phyloP scores from a whole-genome alignment of 148 eudicot genomes.

The Arctostaphylos glauca region DNA sequence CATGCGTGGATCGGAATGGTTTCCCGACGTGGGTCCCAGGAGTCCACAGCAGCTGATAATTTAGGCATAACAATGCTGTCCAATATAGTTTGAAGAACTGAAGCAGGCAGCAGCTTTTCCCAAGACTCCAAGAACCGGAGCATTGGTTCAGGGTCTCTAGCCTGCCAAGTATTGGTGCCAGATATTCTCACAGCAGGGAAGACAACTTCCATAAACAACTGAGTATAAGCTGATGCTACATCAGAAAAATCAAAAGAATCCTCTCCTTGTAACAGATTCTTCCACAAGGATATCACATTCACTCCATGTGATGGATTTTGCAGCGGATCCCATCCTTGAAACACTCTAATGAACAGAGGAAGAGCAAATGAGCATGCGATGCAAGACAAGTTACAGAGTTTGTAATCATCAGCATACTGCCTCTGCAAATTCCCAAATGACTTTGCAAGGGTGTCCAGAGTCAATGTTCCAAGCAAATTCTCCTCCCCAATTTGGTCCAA shows the following conservation, averaged over 20 bases:
- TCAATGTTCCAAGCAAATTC: slow-evolving; percentile 51
- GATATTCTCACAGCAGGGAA: slow-evolving; percentile 89
- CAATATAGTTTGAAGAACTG: slow-evolving; percentile 56
- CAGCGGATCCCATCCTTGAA: slow-evolving; percentile 94
- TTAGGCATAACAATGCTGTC: slow-evolving; percentile 77
- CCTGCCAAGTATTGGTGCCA: slow-evolving; percentile 84
- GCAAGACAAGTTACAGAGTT: slow-evolving; percentile 63
- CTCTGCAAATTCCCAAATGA: slow-evolving; percentile 53
- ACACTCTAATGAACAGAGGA: slow-evolving; percentile 71
- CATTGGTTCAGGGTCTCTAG: slow-evolving; percentile 91
- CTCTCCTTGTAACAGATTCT: slow-evolving; percentile 66
- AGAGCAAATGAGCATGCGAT: slow-evolving; percentile 76
- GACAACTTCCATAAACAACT: slow-evolving; percentile 76
- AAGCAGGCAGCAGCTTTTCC: slow-evolving; percentile 71
- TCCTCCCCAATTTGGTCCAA: slow-evolving; percentile 53
- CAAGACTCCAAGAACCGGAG: slow-evolving; percentile 70
- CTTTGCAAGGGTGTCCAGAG: slow-evolving; percentile 60
- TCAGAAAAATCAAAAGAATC: slow-evolving; percentile 44
- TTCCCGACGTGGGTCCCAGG: slow-evolving; percentile 85
- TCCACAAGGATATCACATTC: slow-evolving; percentile 59
- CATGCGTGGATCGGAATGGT: slow-evolving; percentile 84
- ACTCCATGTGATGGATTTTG: slow-evolving; percentile 67
- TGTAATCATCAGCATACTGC: slow-evolving; percentile 61
- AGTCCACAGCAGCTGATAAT: slow-evolving; percentile 66
- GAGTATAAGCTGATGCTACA: slow-evolving; percentile 56